phyloP scores from a whole-genome alignment of 169 alveolate genomes.

The Eimeria sp. region DNA sequence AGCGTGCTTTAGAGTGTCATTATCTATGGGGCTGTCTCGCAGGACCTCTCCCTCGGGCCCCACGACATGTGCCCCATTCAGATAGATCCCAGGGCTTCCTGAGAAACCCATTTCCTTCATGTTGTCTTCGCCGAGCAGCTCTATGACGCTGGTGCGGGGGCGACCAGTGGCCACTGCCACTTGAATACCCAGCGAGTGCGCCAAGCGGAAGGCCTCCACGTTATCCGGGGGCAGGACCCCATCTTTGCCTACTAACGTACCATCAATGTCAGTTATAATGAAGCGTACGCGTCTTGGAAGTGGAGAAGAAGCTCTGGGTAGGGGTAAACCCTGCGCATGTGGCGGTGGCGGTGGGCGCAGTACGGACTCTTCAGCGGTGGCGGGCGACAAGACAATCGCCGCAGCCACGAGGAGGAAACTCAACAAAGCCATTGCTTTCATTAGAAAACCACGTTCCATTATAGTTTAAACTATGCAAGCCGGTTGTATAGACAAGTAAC shows the following conservation, averaged over 20 bases:
- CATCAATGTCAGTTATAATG: slow-evolving; percentile 11
- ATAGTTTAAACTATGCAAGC: not conserved
- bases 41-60: not conserved
- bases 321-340: too few relatives aligned
- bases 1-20: not conserved
- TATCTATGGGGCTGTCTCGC: slow-evolving; percentile 1
- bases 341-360: not conserved
- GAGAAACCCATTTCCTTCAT: not conserved
- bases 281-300: not conserved
- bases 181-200: slow-evolving; percentile 8
- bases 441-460: not conserved
- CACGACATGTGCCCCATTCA: slow-evolving; percentile 44
- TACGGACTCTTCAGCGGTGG: not conserved
- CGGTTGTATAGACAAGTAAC: not conserved
- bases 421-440: not conserved
- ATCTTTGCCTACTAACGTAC: not conserved
- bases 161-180: slow-evolving; percentile 33
- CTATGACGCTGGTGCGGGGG: not conserved
- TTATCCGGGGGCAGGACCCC: not conserved
- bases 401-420: not conserved
- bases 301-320: not conserved
- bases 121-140: not conserved
- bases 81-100: not conserved
- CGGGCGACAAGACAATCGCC: not conserved
- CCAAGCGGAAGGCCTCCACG: slow-evolving; percentile 5